Evolutionary conservation across 2,329 filamentous ascomycete species (phyloP), one percentile per base, ranked within the genome.

Genomic region (Penicillium decumbens): DNA sequence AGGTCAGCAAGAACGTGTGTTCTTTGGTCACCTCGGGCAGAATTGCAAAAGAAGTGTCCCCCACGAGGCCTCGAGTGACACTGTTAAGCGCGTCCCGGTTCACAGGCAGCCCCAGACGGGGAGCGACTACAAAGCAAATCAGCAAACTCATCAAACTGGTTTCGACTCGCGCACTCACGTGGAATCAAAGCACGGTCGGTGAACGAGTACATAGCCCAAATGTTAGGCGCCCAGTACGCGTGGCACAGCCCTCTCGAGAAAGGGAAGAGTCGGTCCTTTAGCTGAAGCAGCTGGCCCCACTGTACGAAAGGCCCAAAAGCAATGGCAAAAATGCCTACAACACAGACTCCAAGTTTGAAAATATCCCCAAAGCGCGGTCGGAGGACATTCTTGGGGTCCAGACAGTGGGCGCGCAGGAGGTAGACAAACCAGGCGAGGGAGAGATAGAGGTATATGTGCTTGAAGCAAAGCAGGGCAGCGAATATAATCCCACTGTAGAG

Each of bases 121-220:
- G 92, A 7, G 91, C 91, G 62, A 91, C 89, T 89, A 62, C 4
- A 41, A 23, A 18, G 13, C 25, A 20, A 41, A 56, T 77, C 51
- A 80, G 70, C 56, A 51, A 54, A 18, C 32, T 20, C 41, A 3
- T 23, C 30, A 3, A 47, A 35, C 20, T 18, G 15, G 1, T 8
- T 35, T 8, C 18, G 13, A 12, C 4, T 2, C 15, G 2, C 20
- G 10, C 25, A 40, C 18, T n/a, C 15, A 95, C 89, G 72, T 61
- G 84, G 81, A 51, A 98, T 95, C 58, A 98, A 68, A 6, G 89
- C 72, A 45, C 93, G 80, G 65, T 98, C 93, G 1, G 80, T 75
- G 67, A 97, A 95, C 0, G 93, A 96, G 72, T 98, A 98, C 66
- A 97, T 80, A 0, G 93, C 92, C 93, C 93, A 98, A 1, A 95